A percentile compares a stretch with the other conserved stretches of the same genome.
Evolutionary conservation across 1,139 yeast species (phyloP).

Genomic region (Suhomyces kunorum): DNA sequence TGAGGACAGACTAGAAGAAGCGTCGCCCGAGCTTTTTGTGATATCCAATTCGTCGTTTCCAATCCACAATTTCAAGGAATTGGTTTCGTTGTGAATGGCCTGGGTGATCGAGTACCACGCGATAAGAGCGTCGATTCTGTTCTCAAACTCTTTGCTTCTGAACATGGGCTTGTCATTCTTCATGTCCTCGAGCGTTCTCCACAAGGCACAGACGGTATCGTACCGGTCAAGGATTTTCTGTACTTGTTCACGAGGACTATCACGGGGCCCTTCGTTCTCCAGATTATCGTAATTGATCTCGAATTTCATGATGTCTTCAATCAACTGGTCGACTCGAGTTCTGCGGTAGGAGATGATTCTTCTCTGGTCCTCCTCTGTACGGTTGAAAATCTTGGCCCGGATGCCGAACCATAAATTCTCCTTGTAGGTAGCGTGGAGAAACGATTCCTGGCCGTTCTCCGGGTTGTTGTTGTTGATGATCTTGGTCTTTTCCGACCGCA

Average conservation of each 20-base stretch:
- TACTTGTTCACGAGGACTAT: constrained; percentile 52
- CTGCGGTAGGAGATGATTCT: constrained; percentile 71
- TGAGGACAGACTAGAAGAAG: constrained; percentile 17
- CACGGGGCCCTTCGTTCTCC: constrained; percentile 4
- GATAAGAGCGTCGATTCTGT: constrained; percentile 71
- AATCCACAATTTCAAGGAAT: constrained; percentile 64
- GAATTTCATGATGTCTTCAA: constrained; percentile 71
- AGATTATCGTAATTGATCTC: constrained; percentile 49
- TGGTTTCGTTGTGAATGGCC: constrained; percentile 62
- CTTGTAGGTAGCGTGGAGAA: constrained; percentile 58
- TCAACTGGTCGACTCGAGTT: constrained; percentile 68
- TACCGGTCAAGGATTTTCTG: constrained; percentile 57
- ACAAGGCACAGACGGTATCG: constrained; percentile 70
- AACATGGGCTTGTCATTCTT: constrained; percentile 73
- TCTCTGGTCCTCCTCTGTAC: constrained; percentile 79
- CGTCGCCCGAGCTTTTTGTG: constrained; percentile 35
- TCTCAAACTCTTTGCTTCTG: constrained; percentile 62
- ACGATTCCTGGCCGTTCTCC: constrained; percentile 48
- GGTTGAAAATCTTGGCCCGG: constrained; percentile 76
- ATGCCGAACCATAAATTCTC: constrained; percentile 83
- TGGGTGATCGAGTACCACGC: constrained; percentile 83
- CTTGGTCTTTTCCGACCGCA: constrained; percentile 85
- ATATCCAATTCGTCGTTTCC: constrained; percentile 80
- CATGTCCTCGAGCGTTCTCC: constrained; percentile 84
- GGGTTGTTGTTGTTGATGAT: constrained; percentile 52